Evolutionary conservation across 768 basidiomycete species (phyloP).

Genomic region (Tulasnella sp.): DNA sequence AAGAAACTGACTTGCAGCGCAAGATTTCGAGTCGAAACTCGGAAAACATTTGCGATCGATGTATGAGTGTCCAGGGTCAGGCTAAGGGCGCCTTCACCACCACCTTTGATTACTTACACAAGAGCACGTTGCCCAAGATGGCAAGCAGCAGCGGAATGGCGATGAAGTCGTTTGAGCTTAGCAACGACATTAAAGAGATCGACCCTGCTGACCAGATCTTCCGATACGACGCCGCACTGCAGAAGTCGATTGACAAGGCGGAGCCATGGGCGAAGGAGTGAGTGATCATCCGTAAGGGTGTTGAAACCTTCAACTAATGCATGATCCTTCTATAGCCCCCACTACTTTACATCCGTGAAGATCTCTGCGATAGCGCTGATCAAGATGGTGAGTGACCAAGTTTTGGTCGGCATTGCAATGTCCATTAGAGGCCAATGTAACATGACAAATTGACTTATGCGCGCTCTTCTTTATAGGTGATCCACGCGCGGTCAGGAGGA

Average conservation of each 20-base stretch:
- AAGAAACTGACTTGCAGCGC: no score
- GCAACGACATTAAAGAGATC: conserved; percentile 58
- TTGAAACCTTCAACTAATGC: neutral
- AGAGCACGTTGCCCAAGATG: neutral
- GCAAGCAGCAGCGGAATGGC: conserved; percentile 34
- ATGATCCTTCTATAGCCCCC: conserved; percentile 25
- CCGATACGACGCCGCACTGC: conserved; percentile 56
- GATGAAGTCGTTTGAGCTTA: conserved; percentile 58
- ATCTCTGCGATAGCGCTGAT: conserved; percentile 40
- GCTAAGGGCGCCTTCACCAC: no score
- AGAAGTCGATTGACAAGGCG: conserved; percentile 53
- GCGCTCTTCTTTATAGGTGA: conserved; percentile 26
- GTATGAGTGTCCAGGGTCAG: no score
- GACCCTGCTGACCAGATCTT: conserved; percentile 73
- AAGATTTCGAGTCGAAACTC: no score
- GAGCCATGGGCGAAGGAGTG: conserved; percentile 84
- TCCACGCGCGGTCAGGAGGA: conserved; percentile 90
- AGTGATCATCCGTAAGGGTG: neutral
- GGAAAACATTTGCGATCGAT: no score
- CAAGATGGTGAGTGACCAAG: conserved; percentile 34
- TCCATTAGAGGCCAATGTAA: neutral
- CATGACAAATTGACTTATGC: neutral
- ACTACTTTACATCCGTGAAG: conserved; percentile 36
- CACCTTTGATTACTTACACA: no score
- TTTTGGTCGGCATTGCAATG: neutral